Evolutionary conservation across 129 eudicot genomes (phyloP), one percentile per base, ranked within the genome.

Genomic region (Kitagawia praeruptora): DNA sequence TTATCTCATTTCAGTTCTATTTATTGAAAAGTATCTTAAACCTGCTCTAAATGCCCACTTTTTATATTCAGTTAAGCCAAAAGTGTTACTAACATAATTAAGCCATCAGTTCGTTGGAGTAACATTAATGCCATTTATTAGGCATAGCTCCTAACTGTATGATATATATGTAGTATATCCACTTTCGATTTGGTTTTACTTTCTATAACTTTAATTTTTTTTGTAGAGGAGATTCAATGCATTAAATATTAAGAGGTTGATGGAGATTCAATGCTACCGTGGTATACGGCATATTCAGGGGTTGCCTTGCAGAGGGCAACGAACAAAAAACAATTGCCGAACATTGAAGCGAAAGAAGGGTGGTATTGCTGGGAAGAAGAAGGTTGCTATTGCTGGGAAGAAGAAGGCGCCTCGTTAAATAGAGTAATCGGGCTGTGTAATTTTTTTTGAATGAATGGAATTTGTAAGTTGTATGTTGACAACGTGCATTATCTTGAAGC

Each of bases 231-330:
- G 97, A 84, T 96, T 90, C 86, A 92, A 90, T 77, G 93, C 92
- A 10, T 86, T 89, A 64, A 87, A 89, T 5, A 96, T 96, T 80
- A 86, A 87, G 82, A 96, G 97, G 87, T 78, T 96, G 85, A 94
- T 89, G 87, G 98, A 94, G 84, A 91, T 93, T 63, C 96, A 90
- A 74, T 92, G 97, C 89, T 96, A 96, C 85, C 66, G 99, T 89
- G 97, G 99, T 40, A 74, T 87, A 45, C 86, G 99, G 66, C 99
- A 96, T 81, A 92, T 96, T 82, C 91, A 87, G 80, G 97, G 99
- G 45, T 83, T 96, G 83, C 99, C 99, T 42, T 96, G 99, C 77
- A 81, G 99, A 72, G 99, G 99, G 42, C 99, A 96, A 77, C 87
- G 97, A 69, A 96, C 99, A 1, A 92, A 90, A 90, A 96, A 92